Base-by-base conservation (phyloP, 805 yeast species). In the Candida nemodendra region DNA sequence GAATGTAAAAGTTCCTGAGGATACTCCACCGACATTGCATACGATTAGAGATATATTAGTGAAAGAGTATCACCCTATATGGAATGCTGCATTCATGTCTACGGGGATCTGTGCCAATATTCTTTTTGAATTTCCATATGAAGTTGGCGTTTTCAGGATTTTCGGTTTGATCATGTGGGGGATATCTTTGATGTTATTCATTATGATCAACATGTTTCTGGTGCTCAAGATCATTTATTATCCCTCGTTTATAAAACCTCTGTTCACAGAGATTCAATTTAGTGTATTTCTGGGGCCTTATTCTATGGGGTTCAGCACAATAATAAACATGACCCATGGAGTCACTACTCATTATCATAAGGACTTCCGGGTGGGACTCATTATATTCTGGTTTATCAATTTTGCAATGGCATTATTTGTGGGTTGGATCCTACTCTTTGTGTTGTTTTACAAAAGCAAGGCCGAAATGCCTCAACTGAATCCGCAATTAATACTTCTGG, bases 81-180 rank as follows among this genome's bases (percentile, higher is more conserved):
- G 81, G 75, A 84, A 79, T 56, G 80, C 81, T 18, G 70, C 79
- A 34, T 74, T 79, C 27, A 87, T 87, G 95, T 93, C 91, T 2
- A 73, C 84, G 1, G 95, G 95, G 1, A 83, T 87, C 29, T 65
- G 82, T 3, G 64, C 84, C 1, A 59, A 73, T 22, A 61, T 83
- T 4, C 64, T 87, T 6, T 72, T 76, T 56, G 53, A 63, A 19
- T 86, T 80, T 56, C 85, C 95, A 0, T 56, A 52, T 26, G 49
- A 50, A 18, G 39, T 51, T 22, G 41, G 40, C 11, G 47, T 46
- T 27, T 47, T 54, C 6, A 30, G 53, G 21, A 44, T 54, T 4
- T 43, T 49, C 28, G 57, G 56, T 2, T 38, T 51, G 14, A 53
- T 54, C 11, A 40, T 54, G 48, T 87, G 81, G 71, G 79, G 71